These are phyloP conservation scores for Lathyrus oleraceus DNA, from an alignment of 306 rosid genomes.

Conservation along the genomic window DNA sequence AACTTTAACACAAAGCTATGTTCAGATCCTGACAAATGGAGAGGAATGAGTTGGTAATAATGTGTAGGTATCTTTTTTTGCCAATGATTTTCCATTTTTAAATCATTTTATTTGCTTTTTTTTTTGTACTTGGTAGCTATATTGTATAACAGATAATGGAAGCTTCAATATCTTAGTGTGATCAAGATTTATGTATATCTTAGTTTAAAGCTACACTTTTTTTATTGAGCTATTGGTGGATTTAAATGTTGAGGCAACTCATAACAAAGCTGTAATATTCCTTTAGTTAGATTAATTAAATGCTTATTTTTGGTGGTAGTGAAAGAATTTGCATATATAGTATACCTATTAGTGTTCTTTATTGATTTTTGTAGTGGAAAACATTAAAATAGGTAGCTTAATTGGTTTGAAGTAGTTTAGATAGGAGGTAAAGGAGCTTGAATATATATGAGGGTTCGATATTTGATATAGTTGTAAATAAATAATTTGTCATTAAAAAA, in stretches of 20 bases:
- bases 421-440: too few relatives aligned
- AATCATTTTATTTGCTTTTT: constrained; percentile 49
- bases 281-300: constrained; percentile 25
- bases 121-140: constrained; percentile 41
- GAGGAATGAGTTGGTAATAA: constrained; percentile 61
- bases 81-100: constrained; percentile 17
- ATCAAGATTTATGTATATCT: constrained; percentile 34
- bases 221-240: constrained; percentile 33
- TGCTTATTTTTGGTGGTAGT: constrained; percentile 1
- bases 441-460: too few relatives aligned
- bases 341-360: too few relatives aligned
- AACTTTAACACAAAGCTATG: constrained; percentile 37
- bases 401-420: too few relatives aligned
- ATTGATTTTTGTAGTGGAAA: too few relatives aligned
- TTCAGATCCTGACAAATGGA: constrained; percentile 62
- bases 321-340: not conserved
- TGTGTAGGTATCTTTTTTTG: constrained; percentile 36
- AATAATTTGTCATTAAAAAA: too few relatives aligned
- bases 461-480: too few relatives aligned
- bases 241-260: constrained; percentile 43
- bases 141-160: constrained; percentile 33
- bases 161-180: constrained; percentile 42
- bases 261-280: constrained; percentile 50
- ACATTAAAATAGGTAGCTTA: too few relatives aligned
- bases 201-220: constrained; percentile 30